phyloP scores from a whole-genome alignment of 169 alveolate genomes.

The Eimeria brunetti region DNA sequence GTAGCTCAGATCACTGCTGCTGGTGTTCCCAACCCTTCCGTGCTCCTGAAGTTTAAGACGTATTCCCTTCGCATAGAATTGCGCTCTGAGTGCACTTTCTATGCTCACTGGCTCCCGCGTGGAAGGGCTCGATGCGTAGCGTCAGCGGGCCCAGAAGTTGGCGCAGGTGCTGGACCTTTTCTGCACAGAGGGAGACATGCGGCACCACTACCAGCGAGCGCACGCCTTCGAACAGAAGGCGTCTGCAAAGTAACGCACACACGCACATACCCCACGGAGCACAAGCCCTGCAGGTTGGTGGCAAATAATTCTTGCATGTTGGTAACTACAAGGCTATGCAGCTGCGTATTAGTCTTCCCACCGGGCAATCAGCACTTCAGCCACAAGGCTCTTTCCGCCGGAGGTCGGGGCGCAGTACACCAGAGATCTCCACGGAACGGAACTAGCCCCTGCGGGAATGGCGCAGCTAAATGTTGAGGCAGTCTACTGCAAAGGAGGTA shows the following conservation, averaged over 20 bases:
- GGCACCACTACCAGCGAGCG: conserved; percentile 89
- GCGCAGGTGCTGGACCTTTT: conserved; percentile 84
- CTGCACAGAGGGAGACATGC: conserved; percentile 87
- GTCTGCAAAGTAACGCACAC: conserved; percentile 28
- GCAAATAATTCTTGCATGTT: neutral
- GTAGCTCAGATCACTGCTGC: neutral
- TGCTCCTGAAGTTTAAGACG: neutral
- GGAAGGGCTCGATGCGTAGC: conserved; percentile 81
- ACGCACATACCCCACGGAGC: neutral
- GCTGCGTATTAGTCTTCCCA: conserved; percentile 53
- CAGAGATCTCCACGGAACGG: conserved; percentile 72
- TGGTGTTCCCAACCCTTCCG: neutral
- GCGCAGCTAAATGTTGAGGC: neutral
- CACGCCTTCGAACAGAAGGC: conserved; percentile 79
- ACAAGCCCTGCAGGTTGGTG: neutral
- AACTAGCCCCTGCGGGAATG: conserved; percentile 1
- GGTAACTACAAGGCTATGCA: neutral
- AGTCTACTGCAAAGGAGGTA: neutral
- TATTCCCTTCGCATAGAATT: neutral
- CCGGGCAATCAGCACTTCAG: conserved; percentile 87
- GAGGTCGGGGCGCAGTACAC: conserved; percentile 93
- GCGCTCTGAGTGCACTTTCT: neutral
- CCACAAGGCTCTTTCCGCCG: conserved; percentile 92
- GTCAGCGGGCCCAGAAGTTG: conserved; percentile 68
- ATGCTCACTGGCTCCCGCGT: conserved; percentile 76